Conservation (phyloP, 2,329 filamentous ascomycete species). For the Penicillium sp. region DNA sequence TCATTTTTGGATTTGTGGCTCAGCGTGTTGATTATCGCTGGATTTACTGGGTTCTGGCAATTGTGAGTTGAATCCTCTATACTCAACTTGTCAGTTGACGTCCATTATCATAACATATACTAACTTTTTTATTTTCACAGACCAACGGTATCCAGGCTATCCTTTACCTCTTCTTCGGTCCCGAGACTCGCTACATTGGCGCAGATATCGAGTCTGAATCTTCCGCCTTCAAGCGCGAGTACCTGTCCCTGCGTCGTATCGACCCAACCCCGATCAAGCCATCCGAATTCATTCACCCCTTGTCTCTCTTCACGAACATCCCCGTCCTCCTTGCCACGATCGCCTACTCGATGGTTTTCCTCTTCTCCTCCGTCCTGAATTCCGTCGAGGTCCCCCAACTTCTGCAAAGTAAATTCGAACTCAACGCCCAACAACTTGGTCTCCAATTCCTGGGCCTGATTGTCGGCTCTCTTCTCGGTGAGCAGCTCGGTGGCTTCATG, state of each 20-base stretch:
- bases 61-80: constrained; percentile 46
- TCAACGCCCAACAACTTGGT: constrained; percentile 64
- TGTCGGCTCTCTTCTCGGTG: constrained; percentile 63
- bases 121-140: constrained; percentile 35
- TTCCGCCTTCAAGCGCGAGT: constrained; percentile 51
- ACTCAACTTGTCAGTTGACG: background rate
- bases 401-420: constrained; percentile 60
- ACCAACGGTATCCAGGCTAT: constrained; percentile 62
- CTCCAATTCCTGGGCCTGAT: constrained; percentile 65
- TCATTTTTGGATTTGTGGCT: constrained; percentile 54
- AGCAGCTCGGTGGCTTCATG: constrained; percentile 62
- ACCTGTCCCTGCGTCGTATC: constrained; percentile 55
- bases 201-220: constrained; percentile 30
- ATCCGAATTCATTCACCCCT: constrained; percentile 60
- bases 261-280: constrained; percentile 57
- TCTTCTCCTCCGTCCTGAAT: constrained; percentile 59
- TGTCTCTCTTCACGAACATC: constrained; percentile 53
- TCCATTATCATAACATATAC: background rate
- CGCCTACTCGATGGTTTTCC: constrained; percentile 64
- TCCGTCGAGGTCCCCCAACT: constrained; percentile 67
- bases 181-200: constrained; percentile 59
- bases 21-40: constrained; percentile 61
- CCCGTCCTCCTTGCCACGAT: constrained; percentile 59
- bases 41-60: constrained; percentile 65
- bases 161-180: constrained; percentile 60